Evolutionary conservation across 768 basidiomycete species (phyloP), one percentile per base, ranked within the genome.

Genomic region (Butyriboletus loyo): DNA sequence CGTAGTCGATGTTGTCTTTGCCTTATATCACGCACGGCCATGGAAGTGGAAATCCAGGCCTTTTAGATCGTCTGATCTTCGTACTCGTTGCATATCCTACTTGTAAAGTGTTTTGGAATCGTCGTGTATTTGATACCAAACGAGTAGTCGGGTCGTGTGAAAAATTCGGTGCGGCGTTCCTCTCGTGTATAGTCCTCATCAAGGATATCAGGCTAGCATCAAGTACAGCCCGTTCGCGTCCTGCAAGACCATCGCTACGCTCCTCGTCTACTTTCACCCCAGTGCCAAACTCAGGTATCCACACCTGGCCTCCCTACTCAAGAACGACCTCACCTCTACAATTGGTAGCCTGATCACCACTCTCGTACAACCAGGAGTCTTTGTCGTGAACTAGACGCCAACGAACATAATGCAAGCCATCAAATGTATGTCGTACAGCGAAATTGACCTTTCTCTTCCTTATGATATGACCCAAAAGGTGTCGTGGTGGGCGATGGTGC

Each of bases 401-500:
- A 52, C 52, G 37, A 45, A 43, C 59, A 57, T 47, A 63, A 92
- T 92, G 90, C 89, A 92, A 78, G 87, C 90, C 68, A 93, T 92
- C 67, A 92, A 93, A 82, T 93, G 91, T 90, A 63, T 56, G 84
- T 74, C 50, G n/a, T 49, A 30, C 46, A 44, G 10, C 9, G 35
- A 46, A 28, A 43, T 49, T 50, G 37, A 45, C 50, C 51, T 46
- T 49, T 63, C 45, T 50, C 54, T 59, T 66, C 74, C 77, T 62
- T 71, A 64, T 52, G 27, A 53, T 38, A 52, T 61, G 55, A 65
- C 57, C 44, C 38, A 44, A 44, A 68, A 96, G 94, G 93, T 80
- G 94, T 98, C 73, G 94, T 98, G 66, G 94, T 98, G 47, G 94
- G 94, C 67, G 95, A 98, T 78, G 95, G 95, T 83, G 95, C 95